phyloP scores from a whole-genome alignment of 768 basidiomycete genomes.

The Amanita thiersii region DNA sequence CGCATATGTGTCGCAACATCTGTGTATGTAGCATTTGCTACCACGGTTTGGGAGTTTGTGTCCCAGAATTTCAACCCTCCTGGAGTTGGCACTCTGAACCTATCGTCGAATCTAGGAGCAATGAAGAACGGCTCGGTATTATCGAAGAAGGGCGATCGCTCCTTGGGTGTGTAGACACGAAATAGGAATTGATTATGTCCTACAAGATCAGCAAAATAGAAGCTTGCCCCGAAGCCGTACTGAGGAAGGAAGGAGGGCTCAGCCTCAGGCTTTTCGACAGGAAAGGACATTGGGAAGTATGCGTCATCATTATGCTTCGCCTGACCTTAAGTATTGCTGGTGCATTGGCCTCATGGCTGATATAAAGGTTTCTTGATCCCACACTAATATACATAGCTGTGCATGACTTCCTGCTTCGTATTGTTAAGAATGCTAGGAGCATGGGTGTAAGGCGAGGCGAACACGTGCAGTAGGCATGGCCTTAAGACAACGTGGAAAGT shows the following conservation, averaged over 20 bases:
- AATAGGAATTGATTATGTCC: constrained; percentile 67
- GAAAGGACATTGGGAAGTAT: constrained; percentile 19
- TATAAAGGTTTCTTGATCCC: not conserved
- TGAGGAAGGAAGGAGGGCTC: constrained; percentile 44
- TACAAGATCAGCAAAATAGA: constrained; percentile 54
- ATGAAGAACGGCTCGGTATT: constrained; percentile 58
- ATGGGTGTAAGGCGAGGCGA: no score
- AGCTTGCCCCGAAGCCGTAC: constrained; percentile 61
- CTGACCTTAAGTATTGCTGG: constrained; percentile 2
- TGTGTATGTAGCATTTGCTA: constrained; percentile 36
- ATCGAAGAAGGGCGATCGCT: constrained; percentile 44
- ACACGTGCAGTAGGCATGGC: no score
- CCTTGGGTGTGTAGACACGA: constrained; percentile 72
- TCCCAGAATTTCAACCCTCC: constrained; percentile 17
- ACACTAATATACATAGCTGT: not conserved
- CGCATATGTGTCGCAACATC: constrained; percentile 69
- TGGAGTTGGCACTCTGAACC: constrained; percentile 25
- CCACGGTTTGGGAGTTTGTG: constrained; percentile 10
- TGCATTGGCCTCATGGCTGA: constrained; percentile 21
- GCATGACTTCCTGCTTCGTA: no score
- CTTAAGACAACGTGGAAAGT: no score
- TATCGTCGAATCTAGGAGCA: constrained; percentile 55
- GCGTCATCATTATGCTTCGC: constrained; percentile 3
- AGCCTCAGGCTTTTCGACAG: constrained; percentile 16
- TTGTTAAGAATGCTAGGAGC: no score